These are phyloP conservation scores for Saccharum hybrid DNA, from an alignment of 202 grass and related monocot genomes.

Conservation along the genomic window DNA sequence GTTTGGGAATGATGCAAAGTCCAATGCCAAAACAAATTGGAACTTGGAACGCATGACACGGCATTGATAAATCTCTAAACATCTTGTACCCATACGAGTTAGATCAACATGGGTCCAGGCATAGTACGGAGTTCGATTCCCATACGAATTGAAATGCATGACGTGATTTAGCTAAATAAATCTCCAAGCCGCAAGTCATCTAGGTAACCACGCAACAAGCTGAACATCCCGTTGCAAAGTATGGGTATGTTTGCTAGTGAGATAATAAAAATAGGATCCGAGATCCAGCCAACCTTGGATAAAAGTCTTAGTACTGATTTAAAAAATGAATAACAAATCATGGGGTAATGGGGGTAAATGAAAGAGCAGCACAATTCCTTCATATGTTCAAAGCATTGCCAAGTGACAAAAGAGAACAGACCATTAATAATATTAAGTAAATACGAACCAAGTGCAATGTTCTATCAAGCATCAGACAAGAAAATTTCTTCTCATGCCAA, in stretches of 20 bases:
- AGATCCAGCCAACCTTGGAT: not conserved
- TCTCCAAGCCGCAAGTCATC: not conserved
- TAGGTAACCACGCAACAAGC: not conserved
- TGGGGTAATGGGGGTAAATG: not conserved
- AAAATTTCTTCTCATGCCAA: not conserved
- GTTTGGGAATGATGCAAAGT: not conserved
- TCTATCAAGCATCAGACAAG: conserved; percentile 14
- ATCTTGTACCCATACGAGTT: not conserved
- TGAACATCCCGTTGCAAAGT: not conserved
- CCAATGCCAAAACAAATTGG: not conserved
- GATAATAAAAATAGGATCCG: not conserved
- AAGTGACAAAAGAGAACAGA: conserved; percentile 8
- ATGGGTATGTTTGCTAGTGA: not conserved
- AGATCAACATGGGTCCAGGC: not conserved
- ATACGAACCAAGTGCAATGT: conserved; percentile 10
- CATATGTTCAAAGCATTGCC: conserved; percentile 19
- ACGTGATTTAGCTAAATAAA: not conserved
- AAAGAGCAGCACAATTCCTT: conserved; percentile 14
- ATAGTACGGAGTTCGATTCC: not conserved
- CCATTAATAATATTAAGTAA: conserved; percentile 3
- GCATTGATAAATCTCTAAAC: not conserved
- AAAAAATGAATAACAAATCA: conserved; percentile 12
- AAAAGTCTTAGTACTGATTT: conserved; percentile 9
- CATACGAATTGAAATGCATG: not conserved
- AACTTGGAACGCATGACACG: not conserved